Conservation (phyloP, 202 grass and related monocot genomes). For the Carex arenaria region DNA sequence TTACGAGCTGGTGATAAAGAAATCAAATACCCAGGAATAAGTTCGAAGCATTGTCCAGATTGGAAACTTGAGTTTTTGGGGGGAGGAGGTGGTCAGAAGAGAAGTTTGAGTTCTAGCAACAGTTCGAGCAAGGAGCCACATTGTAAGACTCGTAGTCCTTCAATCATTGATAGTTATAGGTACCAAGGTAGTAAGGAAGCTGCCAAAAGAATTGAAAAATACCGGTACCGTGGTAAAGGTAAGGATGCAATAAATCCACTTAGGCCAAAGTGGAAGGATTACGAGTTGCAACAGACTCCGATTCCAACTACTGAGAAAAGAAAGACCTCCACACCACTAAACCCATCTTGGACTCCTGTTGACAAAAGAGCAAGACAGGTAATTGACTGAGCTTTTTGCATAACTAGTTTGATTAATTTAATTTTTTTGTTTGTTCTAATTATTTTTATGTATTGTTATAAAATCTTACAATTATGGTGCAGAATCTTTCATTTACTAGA, state of each 20-base stretch:
- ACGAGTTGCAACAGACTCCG: conserved; percentile 30
- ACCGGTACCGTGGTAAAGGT: conserved; percentile 20
- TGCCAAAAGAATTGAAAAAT: conserved; percentile 32
- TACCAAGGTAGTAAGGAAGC: conserved; percentile 40
- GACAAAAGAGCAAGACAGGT: conserved; percentile 96
- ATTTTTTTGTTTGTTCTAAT: background rate
- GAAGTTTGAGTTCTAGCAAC: conserved; percentile 30
- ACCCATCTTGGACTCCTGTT: conserved; percentile 58
- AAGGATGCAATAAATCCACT: conserved; percentile 34
- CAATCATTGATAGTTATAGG: conserved; percentile 60
- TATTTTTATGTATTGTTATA: conserved; percentile 13
- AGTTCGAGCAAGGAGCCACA: conserved; percentile 35
- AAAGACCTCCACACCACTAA: conserved; percentile 17
- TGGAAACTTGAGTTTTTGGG: conserved; percentile 60
- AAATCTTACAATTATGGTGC: conserved; percentile 30
- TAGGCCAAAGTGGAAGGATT: conserved; percentile 42
- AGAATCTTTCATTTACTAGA: conserved; percentile 81
- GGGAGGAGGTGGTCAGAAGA: conserved; percentile 35
- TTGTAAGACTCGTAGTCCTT: conserved; percentile 37
- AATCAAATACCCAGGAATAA: conserved; percentile 11
- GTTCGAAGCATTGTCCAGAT: conserved; percentile 23
- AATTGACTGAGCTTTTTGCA: background rate
- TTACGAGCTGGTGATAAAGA: conserved; percentile 3
- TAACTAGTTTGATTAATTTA: background rate
- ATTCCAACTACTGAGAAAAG: conserved; percentile 28